Evolutionary conservation across 148 eudicot species (phyloP).

Genomic region (Agrostemma githago): DNA sequence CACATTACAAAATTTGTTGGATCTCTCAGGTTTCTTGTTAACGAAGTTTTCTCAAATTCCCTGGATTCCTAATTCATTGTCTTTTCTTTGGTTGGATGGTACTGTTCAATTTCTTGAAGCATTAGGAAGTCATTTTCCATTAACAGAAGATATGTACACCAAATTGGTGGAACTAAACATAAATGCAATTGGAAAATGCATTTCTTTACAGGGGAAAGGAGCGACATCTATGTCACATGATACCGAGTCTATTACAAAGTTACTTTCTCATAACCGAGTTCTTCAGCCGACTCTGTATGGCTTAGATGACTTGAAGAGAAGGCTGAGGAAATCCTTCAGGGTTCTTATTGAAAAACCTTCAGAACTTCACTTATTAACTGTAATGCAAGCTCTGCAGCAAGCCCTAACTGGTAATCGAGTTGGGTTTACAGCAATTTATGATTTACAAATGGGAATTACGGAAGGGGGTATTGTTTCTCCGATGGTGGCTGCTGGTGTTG

Average conservation of each 20-base stretch:
- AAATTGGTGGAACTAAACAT: slow-evolving; percentile 62
- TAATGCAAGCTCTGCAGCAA: slow-evolving; percentile 56
- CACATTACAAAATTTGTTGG: slow-evolving; percentile 42
- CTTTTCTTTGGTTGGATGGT: slow-evolving; percentile 69
- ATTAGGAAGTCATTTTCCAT: slow-evolving; percentile 52
- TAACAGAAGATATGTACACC: slow-evolving; percentile 40
- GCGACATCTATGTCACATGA: slow-evolving; percentile 71
- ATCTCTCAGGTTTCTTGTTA: slow-evolving; percentile 53
- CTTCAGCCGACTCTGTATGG: slow-evolving; percentile 31
- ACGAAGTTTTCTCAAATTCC: slow-evolving; percentile 43
- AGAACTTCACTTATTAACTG: slow-evolving; percentile 51
- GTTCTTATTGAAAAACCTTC: slow-evolving; percentile 54
- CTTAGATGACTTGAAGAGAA: slow-evolving; percentile 52
- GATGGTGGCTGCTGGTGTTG: slow-evolving; percentile 77
- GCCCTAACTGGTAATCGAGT: slow-evolving; percentile 60
- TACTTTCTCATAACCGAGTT: slow-evolving; percentile 25
- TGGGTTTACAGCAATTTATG: slow-evolving; percentile 46
- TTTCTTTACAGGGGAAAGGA: slow-evolving; percentile 65
- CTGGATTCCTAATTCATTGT: slow-evolving; percentile 32
- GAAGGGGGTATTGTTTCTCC: slow-evolving; percentile 65
- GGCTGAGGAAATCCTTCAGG: slow-evolving; percentile 62
- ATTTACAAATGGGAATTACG: slow-evolving; percentile 43
- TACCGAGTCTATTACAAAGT: slow-evolving; percentile 57
- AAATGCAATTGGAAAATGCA: slow-evolving; percentile 79
- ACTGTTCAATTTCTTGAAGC: slow-evolving; percentile 64